Percentiles rank a stretch among this genome's conserved stretches.
Evolutionary conservation across 495 filamentous ascomycete species (phyloP).

Genomic region (Talaromyces proteolyticus): DNA sequence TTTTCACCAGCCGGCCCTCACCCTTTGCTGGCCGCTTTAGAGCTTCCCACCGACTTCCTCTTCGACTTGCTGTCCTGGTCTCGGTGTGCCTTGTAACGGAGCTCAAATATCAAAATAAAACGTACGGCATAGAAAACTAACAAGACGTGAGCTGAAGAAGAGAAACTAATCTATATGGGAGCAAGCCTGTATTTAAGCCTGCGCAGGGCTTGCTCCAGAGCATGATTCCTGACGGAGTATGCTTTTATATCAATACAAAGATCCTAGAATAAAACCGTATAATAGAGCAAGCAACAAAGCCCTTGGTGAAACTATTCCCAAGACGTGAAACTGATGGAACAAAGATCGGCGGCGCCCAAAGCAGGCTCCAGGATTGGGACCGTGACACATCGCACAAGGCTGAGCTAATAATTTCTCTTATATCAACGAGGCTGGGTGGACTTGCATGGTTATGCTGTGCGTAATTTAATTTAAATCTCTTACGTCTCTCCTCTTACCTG

Average conservation of each 20-base stretch:
- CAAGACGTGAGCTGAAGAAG: constrained; percentile 1
- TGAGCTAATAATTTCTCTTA: too few species aligned
- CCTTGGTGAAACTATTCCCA: constrained; percentile 1
- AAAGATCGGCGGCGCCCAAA: not conserved
- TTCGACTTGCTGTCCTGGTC: too few species aligned
- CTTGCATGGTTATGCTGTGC: too few species aligned
- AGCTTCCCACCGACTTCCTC: too few species aligned
- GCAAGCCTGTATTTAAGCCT: constrained; percentile 2
- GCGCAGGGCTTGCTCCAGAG: not conserved
- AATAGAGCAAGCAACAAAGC: not conserved
- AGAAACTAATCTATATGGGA: constrained; percentile 1
- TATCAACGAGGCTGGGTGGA: too few species aligned
- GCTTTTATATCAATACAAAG: not conserved
- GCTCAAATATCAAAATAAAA: not conserved
- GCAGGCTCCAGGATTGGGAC: not conserved
- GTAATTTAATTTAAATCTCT: too few species aligned
- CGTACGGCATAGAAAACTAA: constrained; percentile 1
- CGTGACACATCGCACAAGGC: too few species aligned
- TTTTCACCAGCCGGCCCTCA: not conserved
- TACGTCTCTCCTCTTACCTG: too few species aligned
- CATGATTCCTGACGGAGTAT: not conserved
- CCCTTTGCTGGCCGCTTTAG: not conserved
- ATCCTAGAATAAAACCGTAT: not conserved
- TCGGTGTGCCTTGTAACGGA: not conserved
- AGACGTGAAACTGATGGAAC: not conserved